These are phyloP conservation scores for Rhodotorula glutinis DNA, from an alignment of 1,284 basidiomycete genomes.

Conservation along the genomic window DNA sequence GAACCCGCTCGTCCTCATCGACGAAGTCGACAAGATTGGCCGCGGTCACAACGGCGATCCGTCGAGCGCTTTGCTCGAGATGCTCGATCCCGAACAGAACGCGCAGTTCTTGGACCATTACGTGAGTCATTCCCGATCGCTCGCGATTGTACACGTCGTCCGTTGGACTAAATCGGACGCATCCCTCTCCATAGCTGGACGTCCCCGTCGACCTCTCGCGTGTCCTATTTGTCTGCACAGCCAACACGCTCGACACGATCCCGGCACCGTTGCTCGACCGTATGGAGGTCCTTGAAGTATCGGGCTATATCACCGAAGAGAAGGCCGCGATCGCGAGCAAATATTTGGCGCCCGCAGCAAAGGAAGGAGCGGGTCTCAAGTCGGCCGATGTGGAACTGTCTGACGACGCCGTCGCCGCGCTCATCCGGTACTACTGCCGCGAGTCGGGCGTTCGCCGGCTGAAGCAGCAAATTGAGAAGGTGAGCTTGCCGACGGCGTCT, in stretches of 20 bases:
- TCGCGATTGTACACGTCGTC: too few species aligned
- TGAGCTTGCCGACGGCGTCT: conserved; percentile 47
- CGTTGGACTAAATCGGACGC: neutral
- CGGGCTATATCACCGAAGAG: conserved; percentile 94
- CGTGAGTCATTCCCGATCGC: conserved; percentile 53
- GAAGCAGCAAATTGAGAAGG: conserved; percentile 93
- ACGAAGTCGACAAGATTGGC: conserved; percentile 99
- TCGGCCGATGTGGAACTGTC: conserved; percentile 76
- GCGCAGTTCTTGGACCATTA: conserved; percentile 94
- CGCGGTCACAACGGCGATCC: conserved; percentile 92
- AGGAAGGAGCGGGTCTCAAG: conserved; percentile 82
- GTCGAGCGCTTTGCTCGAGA: conserved; percentile 87
- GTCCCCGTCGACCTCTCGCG: conserved; percentile 94
- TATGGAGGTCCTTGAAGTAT: conserved; percentile 88
- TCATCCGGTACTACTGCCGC: conserved; percentile 95
- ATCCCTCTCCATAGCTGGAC: conserved; percentile 77
- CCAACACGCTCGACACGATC: conserved; percentile 90
- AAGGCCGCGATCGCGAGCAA: conserved; percentile 87
- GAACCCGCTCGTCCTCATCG: conserved; percentile 87
- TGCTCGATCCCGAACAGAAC: conserved; percentile 98
- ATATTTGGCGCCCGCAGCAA: conserved; percentile 92
- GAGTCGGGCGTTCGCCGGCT: conserved; percentile 93
- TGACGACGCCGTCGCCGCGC: conserved; percentile 73
- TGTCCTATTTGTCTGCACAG: conserved; percentile 95
- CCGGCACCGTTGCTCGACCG: conserved; percentile 87